Evolutionary conservation across 2,329 filamentous ascomycete genomes (phyloP).

Genomic region (Arthroderma sp.): DNA sequence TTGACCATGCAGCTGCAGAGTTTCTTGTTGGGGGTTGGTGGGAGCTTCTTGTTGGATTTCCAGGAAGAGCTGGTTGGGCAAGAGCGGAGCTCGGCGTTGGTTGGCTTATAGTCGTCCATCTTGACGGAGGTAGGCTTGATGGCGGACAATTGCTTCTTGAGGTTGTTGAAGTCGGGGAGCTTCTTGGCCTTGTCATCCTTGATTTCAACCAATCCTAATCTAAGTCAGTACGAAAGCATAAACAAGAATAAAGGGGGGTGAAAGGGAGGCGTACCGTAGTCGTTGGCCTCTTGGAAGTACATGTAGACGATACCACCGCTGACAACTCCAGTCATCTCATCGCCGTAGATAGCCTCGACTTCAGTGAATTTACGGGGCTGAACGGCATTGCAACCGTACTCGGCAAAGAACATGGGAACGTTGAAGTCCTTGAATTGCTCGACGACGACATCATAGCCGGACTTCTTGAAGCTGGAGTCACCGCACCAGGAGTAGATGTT

Average conservation of each 20-base stretch:
- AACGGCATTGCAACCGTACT: conserved; percentile 85
- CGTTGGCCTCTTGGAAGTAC: conserved; percentile 85
- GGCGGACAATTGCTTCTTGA: conserved; percentile 56
- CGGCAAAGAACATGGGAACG: conserved; percentile 93
- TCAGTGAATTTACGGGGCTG: conserved; percentile 71
- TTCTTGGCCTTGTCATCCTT: conserved; percentile 50
- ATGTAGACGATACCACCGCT: conserved; percentile 98
- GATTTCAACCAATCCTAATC: conserved; percentile 42
- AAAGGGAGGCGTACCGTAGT: conserved; percentile 53
- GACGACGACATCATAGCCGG: conserved; percentile 71
- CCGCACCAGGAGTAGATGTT: conserved; percentile 99
- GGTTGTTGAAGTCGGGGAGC: conserved; percentile 59
- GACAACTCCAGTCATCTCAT: conserved; percentile 74
- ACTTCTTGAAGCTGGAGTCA: conserved; percentile 59
- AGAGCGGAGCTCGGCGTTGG: conserved; percentile 51
- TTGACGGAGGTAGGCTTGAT: conserved; percentile 54
- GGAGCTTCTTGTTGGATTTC: conserved; percentile 64
- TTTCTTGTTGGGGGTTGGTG: conserved; percentile 63
- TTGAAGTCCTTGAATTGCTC: conserved; percentile 80
- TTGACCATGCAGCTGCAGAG: conserved; percentile 80
- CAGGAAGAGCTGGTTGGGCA: conserved; percentile 55
- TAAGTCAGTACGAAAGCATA: conserved; percentile 6
- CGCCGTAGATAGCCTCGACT: conserved; percentile 64
- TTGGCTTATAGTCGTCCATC: conserved; percentile 56
- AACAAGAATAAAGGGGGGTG: neutral